Evolutionary conservation across 768 basidiomycete genomes (phyloP), one percentile per base, ranked within the genome.

Genomic region (Phylloporus arenicola): DNA sequence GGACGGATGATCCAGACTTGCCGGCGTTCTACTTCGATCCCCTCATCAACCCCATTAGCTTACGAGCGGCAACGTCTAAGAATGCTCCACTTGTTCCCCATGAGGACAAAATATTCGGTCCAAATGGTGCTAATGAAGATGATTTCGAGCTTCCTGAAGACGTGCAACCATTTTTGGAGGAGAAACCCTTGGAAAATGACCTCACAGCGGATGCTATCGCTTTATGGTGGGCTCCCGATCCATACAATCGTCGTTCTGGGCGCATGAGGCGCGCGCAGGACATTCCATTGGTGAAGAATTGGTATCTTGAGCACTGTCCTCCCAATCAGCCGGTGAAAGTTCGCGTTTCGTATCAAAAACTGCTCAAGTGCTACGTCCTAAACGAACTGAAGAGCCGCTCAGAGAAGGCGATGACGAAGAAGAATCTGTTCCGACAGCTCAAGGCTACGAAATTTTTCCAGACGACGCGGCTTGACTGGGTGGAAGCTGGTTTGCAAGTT

Each of bases 401-500:
- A 6, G 93, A 96, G 69, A 98, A 96, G 70, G 87, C 96, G 8
- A 95, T 96, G 89, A 87, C 90, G 56, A 98, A 95, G 82, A 92
- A 95, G 74, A 96, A 94, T 64, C 66, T 98, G 44, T 98, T 99
- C 80, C 79, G 92, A 39, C 90, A 93, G 64, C 76, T 93, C 50
- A 98, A 97, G 71, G 86, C 90, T n/a, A 99, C 96, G 51, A 98
- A 98, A 71, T 99, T 99, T 73, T 99, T 99, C 84, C 96, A 98
- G 75, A 92, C 90, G 13, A 99, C 96, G 4, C 91, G 81, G 57
- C 72, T 99, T 58, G 96, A 99, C 69, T 99, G 96, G 96, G 95
- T 99, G 33, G 96, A 99, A 69, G 96, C 95, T 3, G 96, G 96
- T 58, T 72, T 99, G 53, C 96, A 99, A 70, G 95, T 99, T 47